Base-by-base conservation (phyloP, 2,329 filamentous ascomycete genomes). In the Talaromyces pinophilus region DNA sequence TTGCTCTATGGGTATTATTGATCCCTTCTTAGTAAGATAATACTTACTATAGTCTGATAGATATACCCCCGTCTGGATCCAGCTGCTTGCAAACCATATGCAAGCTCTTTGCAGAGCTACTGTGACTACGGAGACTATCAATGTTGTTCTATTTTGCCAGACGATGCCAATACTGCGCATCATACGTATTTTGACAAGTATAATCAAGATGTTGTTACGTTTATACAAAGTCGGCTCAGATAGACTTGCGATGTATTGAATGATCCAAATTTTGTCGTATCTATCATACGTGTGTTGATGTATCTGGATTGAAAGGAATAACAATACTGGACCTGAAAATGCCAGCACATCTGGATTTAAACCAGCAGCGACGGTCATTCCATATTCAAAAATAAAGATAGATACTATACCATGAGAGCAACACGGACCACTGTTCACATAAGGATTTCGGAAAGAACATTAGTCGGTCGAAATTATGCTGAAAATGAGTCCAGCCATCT, bases 401-500 rank as follows among this genome's bases (percentile, higher is more conserved):
- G 6, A 33, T 4, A 2, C 6, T 10, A n/a, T 22, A 0, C 30
- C 33, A 3, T 2, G 5, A 54, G 2, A 30, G 15, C 30, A 57
- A 57, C 17, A 57, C 10, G n/a, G 22, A 52, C 13, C 13, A 28
- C 48, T 30, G n/a, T 22, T 33, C 8, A 19, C 28, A n/a, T 15
- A 2, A 15, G 13, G 10, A 22, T 15, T 35, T 3, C 2, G 28
- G 5, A 6, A 6, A 25, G 17, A 19, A 10, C 2, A 13, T 22
- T n/a, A n/a, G 3, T 19, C 5, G 11, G 10, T 35, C 10, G 7
- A 33, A 35, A 19, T n/a, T 55, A 19, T 55, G 19, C 54, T 5
- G 54, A n/a, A 46, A 61, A 61, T 3, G 50, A 71, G 40, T 63
- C 28, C 13, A 67, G 42, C 60, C 60, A 64, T 5, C 35, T 44